A percentile compares a stretch with the other conserved stretches of the same genome.
These are phyloP conservation scores for Clavispora fructus DNA, from an alignment of 805 yeast species.

Conservation along the genomic window DNA sequence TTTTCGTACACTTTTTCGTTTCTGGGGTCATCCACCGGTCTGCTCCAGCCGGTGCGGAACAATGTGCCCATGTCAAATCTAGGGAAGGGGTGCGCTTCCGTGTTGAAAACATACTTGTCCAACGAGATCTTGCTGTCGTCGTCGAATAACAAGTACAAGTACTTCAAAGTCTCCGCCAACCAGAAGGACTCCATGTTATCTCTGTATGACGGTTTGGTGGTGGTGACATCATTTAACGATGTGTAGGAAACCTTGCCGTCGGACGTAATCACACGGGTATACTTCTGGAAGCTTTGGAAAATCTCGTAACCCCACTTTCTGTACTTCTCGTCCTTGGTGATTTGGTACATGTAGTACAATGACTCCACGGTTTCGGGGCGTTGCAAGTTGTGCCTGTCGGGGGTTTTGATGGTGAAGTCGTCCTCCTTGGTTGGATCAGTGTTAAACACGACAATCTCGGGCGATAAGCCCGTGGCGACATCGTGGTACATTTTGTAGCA, in stretches of 20 bases:
- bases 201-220: conserved; percentile 43
- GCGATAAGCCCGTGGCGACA: conserved; percentile 71
- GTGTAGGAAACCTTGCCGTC: conserved; percentile 50
- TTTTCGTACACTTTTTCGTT: conserved; percentile 5
- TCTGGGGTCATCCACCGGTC: conserved; percentile 24
- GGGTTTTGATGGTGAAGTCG: conserved; percentile 66
- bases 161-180: conserved; percentile 90
- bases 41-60: conserved; percentile 61
- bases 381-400: conserved; percentile 80
- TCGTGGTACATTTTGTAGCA: conserved; percentile 83
- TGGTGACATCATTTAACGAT: conserved; percentile 62
- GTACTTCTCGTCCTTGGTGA: conserved; percentile 76
- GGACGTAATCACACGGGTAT: conserved; percentile 44
- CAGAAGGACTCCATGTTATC: conserved; percentile 91
- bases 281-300: conserved; percentile 60
- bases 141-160: conserved; percentile 47
- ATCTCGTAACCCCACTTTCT: conserved; percentile 89
- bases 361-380: conserved; percentile 94
- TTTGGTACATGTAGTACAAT: conserved; percentile 68
- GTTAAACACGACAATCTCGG: conserved; percentile 86
- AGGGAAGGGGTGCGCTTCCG: conserved; percentile 95
- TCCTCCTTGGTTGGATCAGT: conserved; percentile 35
- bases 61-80: conserved; percentile 46
- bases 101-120: conserved; percentile 71
- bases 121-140: conserved; percentile 59